A percentile compares a stretch with the other conserved stretches of the same genome.
Conservation (phyloP, 2,329 filamentous ascomycete genomes). For the Aspergillus udagawae region DNA sequence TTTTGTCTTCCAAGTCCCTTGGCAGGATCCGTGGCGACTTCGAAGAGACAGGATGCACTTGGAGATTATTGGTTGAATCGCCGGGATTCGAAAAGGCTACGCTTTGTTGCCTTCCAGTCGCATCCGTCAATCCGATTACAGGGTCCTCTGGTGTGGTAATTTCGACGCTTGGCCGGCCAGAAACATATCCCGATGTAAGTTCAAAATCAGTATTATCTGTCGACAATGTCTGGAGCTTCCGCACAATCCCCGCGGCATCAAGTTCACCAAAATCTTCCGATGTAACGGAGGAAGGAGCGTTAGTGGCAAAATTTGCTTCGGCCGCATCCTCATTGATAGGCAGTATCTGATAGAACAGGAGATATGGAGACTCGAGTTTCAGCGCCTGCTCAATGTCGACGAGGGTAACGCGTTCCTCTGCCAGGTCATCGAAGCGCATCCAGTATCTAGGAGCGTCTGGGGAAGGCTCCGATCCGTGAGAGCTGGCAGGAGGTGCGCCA, state of each 20-base stretch:
- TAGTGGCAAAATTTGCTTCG: slow-evolving; percentile 32
- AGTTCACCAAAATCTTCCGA: slow-evolving; percentile 22
- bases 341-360: slow-evolving; percentile 92
- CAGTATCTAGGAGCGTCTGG: slow-evolving; percentile 71
- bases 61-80: slow-evolving; percentile 10
- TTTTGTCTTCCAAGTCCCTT: slow-evolving; percentile 21
- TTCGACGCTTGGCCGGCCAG: slow-evolving; percentile 37
- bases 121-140: slow-evolving; percentile 13
- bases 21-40: slow-evolving; percentile 22
- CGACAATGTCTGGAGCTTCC: slow-evolving; percentile 15
- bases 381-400: slow-evolving; percentile 76
- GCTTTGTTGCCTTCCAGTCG: slow-evolving; percentile 22
- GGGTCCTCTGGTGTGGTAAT: slow-evolving; percentile 27
- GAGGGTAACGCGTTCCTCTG: slow-evolving; percentile 64
- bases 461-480: slow-evolving; percentile 21
- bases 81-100: slow-evolving; percentile 25
- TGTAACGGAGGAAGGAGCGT: slow-evolving; percentile 24
- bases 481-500: slow-evolving; percentile 23
- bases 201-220: slow-evolving; percentile 16
- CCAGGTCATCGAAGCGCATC: slow-evolving; percentile 91
- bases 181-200: slow-evolving; percentile 19
- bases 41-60: slow-evolving; percentile 21
- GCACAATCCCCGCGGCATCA: slow-evolving; percentile 16
- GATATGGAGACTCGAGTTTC: slow-evolving; percentile 84
- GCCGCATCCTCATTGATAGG: slow-evolving; percentile 69